Base-by-base conservation (phyloP, 2,329 filamentous ascomycete genomes). In the Furcasterigmium furcatum region DNA sequence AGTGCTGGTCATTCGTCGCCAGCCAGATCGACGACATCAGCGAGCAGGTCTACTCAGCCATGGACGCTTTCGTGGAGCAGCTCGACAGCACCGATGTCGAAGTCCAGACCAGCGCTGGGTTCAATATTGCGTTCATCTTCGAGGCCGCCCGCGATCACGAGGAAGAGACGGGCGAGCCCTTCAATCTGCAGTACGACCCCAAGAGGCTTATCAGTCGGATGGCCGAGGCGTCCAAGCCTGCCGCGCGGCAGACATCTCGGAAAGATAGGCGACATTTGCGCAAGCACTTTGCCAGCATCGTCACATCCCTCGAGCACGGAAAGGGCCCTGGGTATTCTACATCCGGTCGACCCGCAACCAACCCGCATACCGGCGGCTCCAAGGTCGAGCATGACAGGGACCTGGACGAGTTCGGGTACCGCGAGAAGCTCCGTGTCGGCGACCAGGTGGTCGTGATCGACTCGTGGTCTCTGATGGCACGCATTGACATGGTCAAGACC, bases 21-120 rank as follows among this genome's bases (percentile, higher is more conserved):
- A 91, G 87, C 4, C 80, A 87, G 49, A 70, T 92, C 7, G 85
- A 91, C 4, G 87, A 92, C 56, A 73, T 91, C 36, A 82, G 88
- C 54, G 77, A 79, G 14, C 76, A 83, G 49, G 88, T 85, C 25
- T 84, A 89, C 52, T 69, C 80, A 22, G 85, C 88, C 14, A 79
- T 94, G 56, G 87, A 94, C 44, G 84, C 85, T 2, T 90, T 96
- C 55, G 83, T 88, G 35, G 90, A 95, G 40, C 91, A 95, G 64
- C 84, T 96, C 16, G 84, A 91, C 48, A 90, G 87, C 61, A 75
- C 75, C 25, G 84, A 90, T 47, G 71, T 82, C 1, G 72, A 78
- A 9, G 87, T 95, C 1, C 88, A 94, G 58, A 82, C 89, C 38
- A 82, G 85, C 4, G 86, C 89, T 0, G 89, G 86, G 4, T 80